These are phyloP conservation scores for Fusarium longipes DNA, from an alignment of 2,329 filamentous ascomycete species.

Conservation along the genomic window DNA sequence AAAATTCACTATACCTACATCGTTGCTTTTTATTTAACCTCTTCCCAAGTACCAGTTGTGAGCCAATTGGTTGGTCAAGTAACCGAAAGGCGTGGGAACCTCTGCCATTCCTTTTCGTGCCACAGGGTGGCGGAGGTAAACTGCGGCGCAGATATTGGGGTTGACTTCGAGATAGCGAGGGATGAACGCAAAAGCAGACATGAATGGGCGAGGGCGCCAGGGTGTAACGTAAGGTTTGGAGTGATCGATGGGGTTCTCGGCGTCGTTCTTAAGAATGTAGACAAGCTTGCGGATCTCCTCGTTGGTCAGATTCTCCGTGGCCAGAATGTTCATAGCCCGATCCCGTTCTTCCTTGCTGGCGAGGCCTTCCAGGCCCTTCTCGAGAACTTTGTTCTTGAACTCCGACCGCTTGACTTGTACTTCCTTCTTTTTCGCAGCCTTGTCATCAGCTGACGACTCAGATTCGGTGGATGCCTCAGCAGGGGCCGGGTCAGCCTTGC, in stretches of 20 bases:
- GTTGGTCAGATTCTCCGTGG: slow-evolving; percentile 52
- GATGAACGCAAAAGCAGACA: slow-evolving; percentile 94
- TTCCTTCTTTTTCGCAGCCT: slow-evolving; percentile 27
- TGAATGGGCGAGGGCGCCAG: slow-evolving; percentile 87
- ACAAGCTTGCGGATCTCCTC: slow-evolving; percentile 66
- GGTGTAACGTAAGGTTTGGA: slow-evolving; percentile 90
- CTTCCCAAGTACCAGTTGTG: slow-evolving; percentile 95
- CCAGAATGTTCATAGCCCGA: slow-evolving; percentile 50
- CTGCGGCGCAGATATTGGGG: slow-evolving; percentile 94
- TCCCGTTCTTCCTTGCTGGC: slow-evolving; percentile 49
- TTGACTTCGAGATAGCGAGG: slow-evolving; percentile 97
- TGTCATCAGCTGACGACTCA: slow-evolving; percentile 25
- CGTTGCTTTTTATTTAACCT: slow-evolving; percentile 61
- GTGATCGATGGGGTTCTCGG: slow-evolving; percentile 80
- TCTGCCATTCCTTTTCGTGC: slow-evolving; percentile 83
- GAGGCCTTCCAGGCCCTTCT: slow-evolving; percentile 51
- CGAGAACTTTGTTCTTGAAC: slow-evolving; percentile 49
- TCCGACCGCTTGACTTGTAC: slow-evolving; percentile 36
- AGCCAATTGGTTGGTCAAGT: slow-evolving; percentile 78
- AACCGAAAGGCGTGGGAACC: slow-evolving; percentile 83
- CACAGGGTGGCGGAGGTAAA: slow-evolving; percentile 94
- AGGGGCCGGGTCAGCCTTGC: slow-evolving; percentile 43
- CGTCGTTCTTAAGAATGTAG: slow-evolving; percentile 69
- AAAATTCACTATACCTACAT: slow-evolving; percentile 6
- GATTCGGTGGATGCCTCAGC: slow-evolving; percentile 6